phyloP scores from a whole-genome alignment of 2,329 filamentous ascomycete genomes.

The Pyrenochaeta sp. region DNA sequence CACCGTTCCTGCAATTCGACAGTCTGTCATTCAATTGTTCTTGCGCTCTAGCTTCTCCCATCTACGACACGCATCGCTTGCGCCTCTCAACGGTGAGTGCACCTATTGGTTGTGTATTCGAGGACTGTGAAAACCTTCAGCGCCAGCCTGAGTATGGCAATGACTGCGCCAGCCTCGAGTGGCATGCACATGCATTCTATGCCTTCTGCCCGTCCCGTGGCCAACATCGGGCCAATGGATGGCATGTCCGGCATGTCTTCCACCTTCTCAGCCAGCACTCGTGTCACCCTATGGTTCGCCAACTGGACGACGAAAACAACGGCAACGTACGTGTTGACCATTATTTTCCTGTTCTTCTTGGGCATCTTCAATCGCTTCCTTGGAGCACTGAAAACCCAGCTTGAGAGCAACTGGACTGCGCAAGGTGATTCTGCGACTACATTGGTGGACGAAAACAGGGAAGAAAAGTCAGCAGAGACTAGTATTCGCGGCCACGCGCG shows the following conservation, averaged over 20 bases:
- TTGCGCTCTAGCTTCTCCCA: too few species aligned
- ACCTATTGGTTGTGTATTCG: not conserved
- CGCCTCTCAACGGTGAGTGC: not conserved
- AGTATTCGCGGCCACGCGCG: slow-evolving; percentile 12
- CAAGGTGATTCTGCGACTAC: not conserved
- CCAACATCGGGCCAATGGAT: not conserved
- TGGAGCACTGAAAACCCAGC: slow-evolving; percentile 34
- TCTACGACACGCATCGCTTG: not conserved
- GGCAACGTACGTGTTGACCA: slow-evolving; percentile 30
- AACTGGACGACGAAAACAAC: slow-evolving; percentile 39
- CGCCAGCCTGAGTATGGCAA: slow-evolving; percentile 7
- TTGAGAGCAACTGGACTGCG: slow-evolving; percentile 31
- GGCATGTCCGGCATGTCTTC: slow-evolving; percentile 35
- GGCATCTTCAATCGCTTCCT: slow-evolving; percentile 43
- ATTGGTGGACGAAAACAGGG: not conserved
- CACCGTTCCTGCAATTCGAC: not conserved
- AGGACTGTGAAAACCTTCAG: not conserved
- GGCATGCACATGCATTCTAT: not conserved
- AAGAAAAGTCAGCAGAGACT: slow-evolving; percentile 3
- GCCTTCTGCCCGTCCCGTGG: slow-evolving; percentile 3
- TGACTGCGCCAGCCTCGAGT: slow-evolving; percentile 4
- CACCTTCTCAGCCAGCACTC: slow-evolving; percentile 36
- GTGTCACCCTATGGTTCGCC: slow-evolving; percentile 41
- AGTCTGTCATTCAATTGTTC: not conserved
- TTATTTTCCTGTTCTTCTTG: slow-evolving; percentile 38